A percentile compares a stretch with the other conserved stretches of the same genome.
Evolutionary conservation across 768 basidiomycete genomes (phyloP).

Genomic region (Lepiota brunneoincarnata): DNA sequence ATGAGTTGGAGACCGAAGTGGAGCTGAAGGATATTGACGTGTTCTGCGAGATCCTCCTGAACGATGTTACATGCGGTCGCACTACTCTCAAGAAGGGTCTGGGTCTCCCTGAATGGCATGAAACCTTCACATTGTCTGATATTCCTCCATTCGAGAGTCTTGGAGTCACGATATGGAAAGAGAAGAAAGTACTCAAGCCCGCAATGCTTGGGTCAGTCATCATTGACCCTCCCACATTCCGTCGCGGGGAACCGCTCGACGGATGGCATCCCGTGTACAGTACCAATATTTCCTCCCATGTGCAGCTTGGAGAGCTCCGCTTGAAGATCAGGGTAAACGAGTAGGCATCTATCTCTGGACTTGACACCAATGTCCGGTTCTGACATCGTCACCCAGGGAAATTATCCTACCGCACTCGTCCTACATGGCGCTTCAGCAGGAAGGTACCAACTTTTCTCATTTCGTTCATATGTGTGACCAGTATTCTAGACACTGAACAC

Average conservation of each 20-base stretch:
- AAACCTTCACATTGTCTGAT: conserved; percentile 70
- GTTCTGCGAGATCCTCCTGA: conserved; percentile 77
- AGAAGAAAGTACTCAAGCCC: conserved; percentile 62
- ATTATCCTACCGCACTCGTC: conserved; percentile 69
- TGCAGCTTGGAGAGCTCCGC: conserved; percentile 73
- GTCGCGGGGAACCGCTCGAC: conserved; percentile 70
- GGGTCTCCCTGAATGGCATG: conserved; percentile 79
- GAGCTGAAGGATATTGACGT: conserved; percentile 66
- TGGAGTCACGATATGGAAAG: conserved; percentile 65
- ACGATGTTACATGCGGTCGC: conserved; percentile 64
- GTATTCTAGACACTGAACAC: conserved; percentile 23
- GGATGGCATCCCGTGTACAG: conserved; percentile 83
- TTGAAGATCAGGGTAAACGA: conserved; percentile 75
- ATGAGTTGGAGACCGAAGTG: conserved; percentile 33
- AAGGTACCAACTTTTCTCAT: conserved; percentile 26
- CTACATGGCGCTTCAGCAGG: conserved; percentile 61
- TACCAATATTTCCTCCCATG: conserved; percentile 38
- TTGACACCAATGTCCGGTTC: not conserved
- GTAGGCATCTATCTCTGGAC: conserved; percentile 35
- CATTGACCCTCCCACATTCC: conserved; percentile 68
- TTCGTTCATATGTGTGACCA: not conserved
- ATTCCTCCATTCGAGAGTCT: conserved; percentile 76
- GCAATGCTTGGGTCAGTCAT: conserved; percentile 55
- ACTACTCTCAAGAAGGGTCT: conserved; percentile 71
- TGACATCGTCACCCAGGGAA: conserved; percentile 46